Evolutionary conservation across 352 stramenopile genomes (phyloP).

Genomic region (Thraustochytrium striatum): DNA sequence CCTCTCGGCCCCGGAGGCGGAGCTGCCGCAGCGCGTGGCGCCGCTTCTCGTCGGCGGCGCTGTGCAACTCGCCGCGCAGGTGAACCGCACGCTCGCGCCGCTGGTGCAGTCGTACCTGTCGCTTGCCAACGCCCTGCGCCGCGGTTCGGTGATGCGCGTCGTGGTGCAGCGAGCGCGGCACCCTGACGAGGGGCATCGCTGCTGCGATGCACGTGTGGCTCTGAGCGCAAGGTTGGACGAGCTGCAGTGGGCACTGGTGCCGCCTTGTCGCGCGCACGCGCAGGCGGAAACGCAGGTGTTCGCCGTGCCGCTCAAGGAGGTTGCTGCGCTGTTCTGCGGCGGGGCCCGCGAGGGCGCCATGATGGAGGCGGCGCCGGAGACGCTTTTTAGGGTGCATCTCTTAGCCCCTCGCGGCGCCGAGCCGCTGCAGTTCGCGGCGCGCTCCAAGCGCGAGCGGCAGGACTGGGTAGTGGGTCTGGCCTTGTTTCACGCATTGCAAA

Average conservation of each 20-base stretch:
- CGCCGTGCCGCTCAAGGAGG: background rate
- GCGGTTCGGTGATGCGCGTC: background rate
- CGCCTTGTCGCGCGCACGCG: background rate
- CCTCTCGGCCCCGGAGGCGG: background rate
- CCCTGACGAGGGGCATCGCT: background rate
- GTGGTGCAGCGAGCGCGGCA: background rate
- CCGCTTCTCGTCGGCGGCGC: too few relatives aligned
- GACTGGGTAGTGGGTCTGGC: background rate
- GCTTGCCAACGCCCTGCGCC: background rate
- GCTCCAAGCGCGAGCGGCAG: background rate
- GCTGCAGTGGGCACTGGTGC: background rate
- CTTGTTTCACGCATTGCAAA: background rate
- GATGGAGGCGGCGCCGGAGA: background rate
- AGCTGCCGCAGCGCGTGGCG: too few relatives aligned
- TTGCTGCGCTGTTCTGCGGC: background rate
- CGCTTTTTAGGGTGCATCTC: background rate
- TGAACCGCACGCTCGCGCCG: background rate
- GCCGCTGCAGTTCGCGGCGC: background rate
- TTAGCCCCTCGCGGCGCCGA: background rate
- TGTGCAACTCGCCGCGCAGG: background rate
- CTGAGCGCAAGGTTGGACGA: background rate
- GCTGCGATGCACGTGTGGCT: background rate
- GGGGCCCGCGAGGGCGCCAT: background rate
- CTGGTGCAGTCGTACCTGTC: background rate
- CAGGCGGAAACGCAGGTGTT: background rate